These are phyloP conservation scores for Tetracladium maxilliforme DNA, from an alignment of 2,329 filamentous ascomycete species.

Conservation along the genomic window DNA sequence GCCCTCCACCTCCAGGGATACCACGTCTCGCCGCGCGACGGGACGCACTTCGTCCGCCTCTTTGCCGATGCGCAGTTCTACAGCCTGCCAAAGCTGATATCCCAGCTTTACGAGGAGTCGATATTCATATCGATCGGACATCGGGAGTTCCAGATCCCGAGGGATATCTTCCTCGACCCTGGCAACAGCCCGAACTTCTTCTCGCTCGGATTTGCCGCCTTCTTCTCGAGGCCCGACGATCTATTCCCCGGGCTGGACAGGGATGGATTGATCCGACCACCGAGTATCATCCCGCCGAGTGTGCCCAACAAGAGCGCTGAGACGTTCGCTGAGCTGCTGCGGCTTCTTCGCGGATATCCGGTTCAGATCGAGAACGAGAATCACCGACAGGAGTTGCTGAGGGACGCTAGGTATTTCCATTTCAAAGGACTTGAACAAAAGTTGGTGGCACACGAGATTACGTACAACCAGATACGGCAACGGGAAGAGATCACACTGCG, in stretches of 20 bases:
- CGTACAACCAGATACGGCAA: slow-evolving; percentile 55
- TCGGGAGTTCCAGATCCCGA: slow-evolving; percentile 76
- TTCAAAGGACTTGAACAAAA: slow-evolving; percentile 84
- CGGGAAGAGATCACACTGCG: slow-evolving; percentile 65
- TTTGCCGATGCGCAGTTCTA: slow-evolving; percentile 96
- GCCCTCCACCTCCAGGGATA: slow-evolving; percentile 86
- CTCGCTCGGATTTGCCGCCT: slow-evolving; percentile 74
- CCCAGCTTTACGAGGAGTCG: slow-evolving; percentile 79
- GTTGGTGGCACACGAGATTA: slow-evolving; percentile 63
- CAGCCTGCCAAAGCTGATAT: slow-evolving; percentile 72
- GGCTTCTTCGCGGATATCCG: slow-evolving; percentile 72
- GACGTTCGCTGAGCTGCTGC: slow-evolving; percentile 69
- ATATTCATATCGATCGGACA: slow-evolving; percentile 88
- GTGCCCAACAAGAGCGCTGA: slow-evolving; percentile 74
- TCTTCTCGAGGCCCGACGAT: slow-evolving; percentile 68
- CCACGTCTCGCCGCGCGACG: slow-evolving; percentile 68
- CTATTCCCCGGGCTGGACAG: slow-evolving; percentile 78
- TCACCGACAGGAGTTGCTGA: slow-evolving; percentile 63
- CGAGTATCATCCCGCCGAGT: slow-evolving; percentile 68
- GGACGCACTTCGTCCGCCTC: slow-evolving; percentile 76
- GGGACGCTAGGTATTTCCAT: slow-evolving; percentile 86
- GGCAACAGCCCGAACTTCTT: slow-evolving; percentile 96
- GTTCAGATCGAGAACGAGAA: slow-evolving; percentile 60
- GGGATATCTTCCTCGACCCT: slow-evolving; percentile 70
- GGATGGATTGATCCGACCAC: slow-evolving; percentile 66